phyloP scores from a whole-genome alignment of 345 rosid species.

The Populus simonii region DNA sequence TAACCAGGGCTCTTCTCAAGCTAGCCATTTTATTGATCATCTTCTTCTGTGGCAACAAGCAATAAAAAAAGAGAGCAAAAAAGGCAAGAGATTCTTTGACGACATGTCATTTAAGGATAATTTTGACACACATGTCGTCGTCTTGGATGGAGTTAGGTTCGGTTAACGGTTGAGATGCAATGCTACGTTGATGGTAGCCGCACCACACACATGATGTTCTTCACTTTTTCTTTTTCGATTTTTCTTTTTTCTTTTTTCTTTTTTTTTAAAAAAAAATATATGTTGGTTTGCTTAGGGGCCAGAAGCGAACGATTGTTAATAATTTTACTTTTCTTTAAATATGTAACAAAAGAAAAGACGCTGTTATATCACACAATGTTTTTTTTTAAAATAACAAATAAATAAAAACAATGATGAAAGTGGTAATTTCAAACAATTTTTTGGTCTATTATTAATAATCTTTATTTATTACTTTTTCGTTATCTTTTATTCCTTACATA shows the following conservation, averaged over 20 bases:
- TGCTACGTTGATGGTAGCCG: not conserved
- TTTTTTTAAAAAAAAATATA: too few relatives aligned
- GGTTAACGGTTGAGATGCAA: not conserved
- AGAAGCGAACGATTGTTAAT: not conserved
- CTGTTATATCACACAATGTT: too few relatives aligned
- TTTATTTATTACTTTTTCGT: too few relatives aligned
- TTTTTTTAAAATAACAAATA: too few relatives aligned
- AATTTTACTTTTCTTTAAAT: not conserved
- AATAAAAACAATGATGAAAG: too few relatives aligned
- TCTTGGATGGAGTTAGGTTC: not conserved
- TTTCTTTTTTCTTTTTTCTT: too few relatives aligned
- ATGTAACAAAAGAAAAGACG: too few relatives aligned
- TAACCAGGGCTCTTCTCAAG: constrained; percentile 43
- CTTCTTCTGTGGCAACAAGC: not conserved
- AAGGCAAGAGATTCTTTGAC: not conserved
- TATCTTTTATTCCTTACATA: too few relatives aligned
- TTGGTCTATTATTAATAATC: too few relatives aligned
- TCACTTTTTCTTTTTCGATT: not conserved
- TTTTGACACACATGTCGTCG: not conserved
- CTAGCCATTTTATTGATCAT: constrained; percentile 15
- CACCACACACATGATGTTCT: not conserved
- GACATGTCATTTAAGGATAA: not conserved
- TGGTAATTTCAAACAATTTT: too few relatives aligned
- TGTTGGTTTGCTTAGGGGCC: too few relatives aligned
- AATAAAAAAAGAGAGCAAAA: not conserved